A percentile compares a stretch with the other conserved stretches of the same genome.
Evolutionary conservation across 495 filamentous ascomycete species (phyloP).

Genomic region (Xylaria palmicola): DNA sequence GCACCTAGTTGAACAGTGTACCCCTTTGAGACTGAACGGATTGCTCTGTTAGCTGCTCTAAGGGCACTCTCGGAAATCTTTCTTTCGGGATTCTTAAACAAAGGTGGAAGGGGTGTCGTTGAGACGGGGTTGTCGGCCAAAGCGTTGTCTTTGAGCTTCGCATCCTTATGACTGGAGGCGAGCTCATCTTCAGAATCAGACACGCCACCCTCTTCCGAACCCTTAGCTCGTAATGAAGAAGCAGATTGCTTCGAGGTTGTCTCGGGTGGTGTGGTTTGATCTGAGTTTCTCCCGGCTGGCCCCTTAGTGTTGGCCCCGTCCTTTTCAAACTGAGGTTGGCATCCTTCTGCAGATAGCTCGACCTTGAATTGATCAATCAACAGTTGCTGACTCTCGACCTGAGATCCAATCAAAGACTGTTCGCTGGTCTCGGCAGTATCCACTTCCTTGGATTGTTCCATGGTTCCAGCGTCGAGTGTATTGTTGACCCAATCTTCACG

Average conservation of each 20-base stretch:
- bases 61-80: slow-evolving; percentile 24
- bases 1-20: slow-evolving; percentile 59
- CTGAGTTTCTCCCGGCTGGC: slow-evolving; percentile 4
- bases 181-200: slow-evolving; percentile 60
- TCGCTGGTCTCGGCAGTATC: too few relatives aligned
- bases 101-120: slow-evolving; percentile 34
- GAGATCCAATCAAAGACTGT: neutral
- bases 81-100: slow-evolving; percentile 26
- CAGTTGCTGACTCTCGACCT: neutral
- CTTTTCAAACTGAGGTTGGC: slow-evolving; percentile 8
- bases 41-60: slow-evolving; percentile 25
- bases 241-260: slow-evolving; percentile 29
- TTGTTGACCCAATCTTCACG: slow-evolving; percentile 26
- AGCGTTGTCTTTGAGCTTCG: slow-evolving; percentile 22
- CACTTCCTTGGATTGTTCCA: neutral
- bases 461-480: slow-evolving; percentile 30
- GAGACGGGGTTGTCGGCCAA: slow-evolving; percentile 25
- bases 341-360: neutral
- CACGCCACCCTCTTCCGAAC: slow-evolving; percentile 35
- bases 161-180: slow-evolving; percentile 23
- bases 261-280: slow-evolving; percentile 30
- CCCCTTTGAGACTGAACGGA: slow-evolving; percentile 37
- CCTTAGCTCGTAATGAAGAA: slow-evolving; percentile 39
- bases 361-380: neutral
- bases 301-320: slow-evolving; percentile 27